Conservation (phyloP, 2,329 filamentous ascomycete species). For the Aspergillus glaucus region DNA sequence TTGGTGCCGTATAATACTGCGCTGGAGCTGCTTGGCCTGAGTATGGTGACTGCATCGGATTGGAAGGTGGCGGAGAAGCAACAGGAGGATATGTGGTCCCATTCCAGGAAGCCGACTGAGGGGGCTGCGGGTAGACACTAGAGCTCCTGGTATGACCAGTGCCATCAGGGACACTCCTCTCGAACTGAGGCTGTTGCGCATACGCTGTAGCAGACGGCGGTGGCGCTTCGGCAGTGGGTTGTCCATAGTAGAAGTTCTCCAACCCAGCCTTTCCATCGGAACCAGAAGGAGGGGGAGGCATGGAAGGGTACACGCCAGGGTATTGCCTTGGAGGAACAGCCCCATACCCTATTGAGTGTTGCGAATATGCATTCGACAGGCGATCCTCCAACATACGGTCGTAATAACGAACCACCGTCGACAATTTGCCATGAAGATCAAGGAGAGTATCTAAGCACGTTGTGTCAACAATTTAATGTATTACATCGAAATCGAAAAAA, state of each 20-base stretch:
- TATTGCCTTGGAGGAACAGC: conserved; percentile 42
- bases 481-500: neutral
- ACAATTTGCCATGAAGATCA: conserved; percentile 89
- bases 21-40: conserved; percentile 9
- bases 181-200: conserved; percentile 34
- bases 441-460: conserved; percentile 68
- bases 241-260: conserved; percentile 78
- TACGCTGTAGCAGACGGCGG: conserved; percentile 47
- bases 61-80: conserved; percentile 15
- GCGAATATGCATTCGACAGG: conserved; percentile 83
- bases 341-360: conserved; percentile 64
- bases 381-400: conserved; percentile 97
- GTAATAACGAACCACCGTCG: conserved; percentile 94
- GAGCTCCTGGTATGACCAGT: conserved; percentile 13
- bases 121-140: conserved; percentile 13
- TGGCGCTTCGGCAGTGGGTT: conserved; percentile 47
- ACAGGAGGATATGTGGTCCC: conserved; percentile 10
- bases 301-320: conserved; percentile 63
- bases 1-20: conserved; percentile 14
- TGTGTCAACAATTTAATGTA: conserved; percentile 12
- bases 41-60: conserved; percentile 11
- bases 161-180: conserved; percentile 9
- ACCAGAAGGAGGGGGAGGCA: conserved; percentile 48
- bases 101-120: conserved; percentile 17
- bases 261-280: conserved; percentile 48